A percentile compares a stretch with the other conserved stretches of the same genome.
phyloP scores from a whole-genome alignment of 805 yeast species.

The Saccharomyces jurei region DNA sequence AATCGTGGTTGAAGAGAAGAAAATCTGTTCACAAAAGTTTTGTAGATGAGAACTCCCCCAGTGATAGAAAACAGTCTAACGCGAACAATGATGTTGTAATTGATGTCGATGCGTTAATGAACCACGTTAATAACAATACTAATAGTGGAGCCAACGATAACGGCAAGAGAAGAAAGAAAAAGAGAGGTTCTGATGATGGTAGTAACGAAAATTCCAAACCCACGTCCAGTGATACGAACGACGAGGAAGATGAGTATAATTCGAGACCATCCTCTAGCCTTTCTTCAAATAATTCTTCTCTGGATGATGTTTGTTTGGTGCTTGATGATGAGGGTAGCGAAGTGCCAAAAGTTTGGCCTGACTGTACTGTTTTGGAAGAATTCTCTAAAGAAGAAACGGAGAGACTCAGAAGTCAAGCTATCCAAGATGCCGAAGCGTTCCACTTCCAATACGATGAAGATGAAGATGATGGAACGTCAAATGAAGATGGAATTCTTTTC shows the following conservation, averaged over 20 bases:
- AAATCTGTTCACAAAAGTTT: not conserved
- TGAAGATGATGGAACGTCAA: constrained; percentile 15
- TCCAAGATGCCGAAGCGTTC: constrained; percentile 32
- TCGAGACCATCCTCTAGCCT: constrained; percentile 38
- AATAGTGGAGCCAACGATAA: constrained; percentile 1
- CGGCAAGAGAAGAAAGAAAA: constrained; percentile 1
- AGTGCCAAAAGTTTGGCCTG: constrained; percentile 62
- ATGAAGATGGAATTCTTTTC: constrained; percentile 31
- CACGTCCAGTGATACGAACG: constrained; percentile 2
- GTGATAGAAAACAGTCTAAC: constrained; percentile 10
- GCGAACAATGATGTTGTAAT: constrained; percentile 26
- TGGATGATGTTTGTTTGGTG: constrained; percentile 91
- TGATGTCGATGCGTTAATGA: constrained; percentile 29
- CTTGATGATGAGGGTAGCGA: constrained; percentile 42
- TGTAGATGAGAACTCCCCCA: not conserved
- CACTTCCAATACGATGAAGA: constrained; percentile 32
- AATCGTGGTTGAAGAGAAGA: not conserved
- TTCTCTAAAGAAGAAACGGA: constrained; percentile 63
- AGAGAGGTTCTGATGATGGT: not conserved
- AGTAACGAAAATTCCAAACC: constrained; percentile 3
- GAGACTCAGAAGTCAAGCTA: constrained; percentile 37
- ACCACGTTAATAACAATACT: constrained; percentile 20
- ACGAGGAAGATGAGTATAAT: constrained; percentile 28
- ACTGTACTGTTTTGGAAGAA: constrained; percentile 63
- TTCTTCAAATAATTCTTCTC: constrained; percentile 52